Evolutionary conservation across 208 protist species (phyloP).

Genomic region (Leishmania braziliensis): DNA sequence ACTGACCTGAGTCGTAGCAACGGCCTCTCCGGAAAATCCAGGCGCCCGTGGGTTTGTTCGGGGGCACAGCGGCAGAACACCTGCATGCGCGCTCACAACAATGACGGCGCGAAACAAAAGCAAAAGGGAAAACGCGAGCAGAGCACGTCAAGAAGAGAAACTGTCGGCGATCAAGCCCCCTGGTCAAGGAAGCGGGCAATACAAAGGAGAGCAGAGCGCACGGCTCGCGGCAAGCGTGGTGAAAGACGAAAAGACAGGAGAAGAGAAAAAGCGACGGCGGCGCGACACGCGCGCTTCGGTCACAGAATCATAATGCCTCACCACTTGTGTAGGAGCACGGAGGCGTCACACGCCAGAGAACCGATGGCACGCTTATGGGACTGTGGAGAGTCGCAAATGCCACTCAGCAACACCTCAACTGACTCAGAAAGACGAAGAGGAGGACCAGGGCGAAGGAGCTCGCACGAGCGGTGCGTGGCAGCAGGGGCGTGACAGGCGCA

Average conservation of each 20-base stretch:
- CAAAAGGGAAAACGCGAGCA: neutral
- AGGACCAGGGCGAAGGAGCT: neutral
- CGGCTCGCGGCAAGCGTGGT: neutral
- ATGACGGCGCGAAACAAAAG: constrained; percentile 13
- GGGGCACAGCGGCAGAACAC: neutral
- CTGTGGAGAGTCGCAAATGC: neutral
- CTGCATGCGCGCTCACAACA: neutral
- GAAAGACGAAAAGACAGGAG: neutral
- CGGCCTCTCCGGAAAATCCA: too few species aligned
- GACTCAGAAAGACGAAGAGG: neutral
- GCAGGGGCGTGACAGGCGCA: neutral
- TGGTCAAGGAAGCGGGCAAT: too few species aligned
- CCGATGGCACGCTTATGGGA: neutral
- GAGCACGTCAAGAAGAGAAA: neutral
- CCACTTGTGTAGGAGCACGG: neutral
- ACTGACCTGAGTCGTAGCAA: too few species aligned
- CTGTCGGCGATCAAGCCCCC: too few species aligned
- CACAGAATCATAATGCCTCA: neutral
- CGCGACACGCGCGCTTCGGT: neutral
- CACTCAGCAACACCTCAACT: neutral
- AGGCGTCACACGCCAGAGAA: neutral
- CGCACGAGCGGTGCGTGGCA: neutral
- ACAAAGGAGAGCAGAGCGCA: neutral
- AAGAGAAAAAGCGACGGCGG: neutral
- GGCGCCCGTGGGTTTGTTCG: neutral